Evolutionary conservation across 139 green algal species (phyloP).

Genomic region (Tetratostichococcus sp.): DNA sequence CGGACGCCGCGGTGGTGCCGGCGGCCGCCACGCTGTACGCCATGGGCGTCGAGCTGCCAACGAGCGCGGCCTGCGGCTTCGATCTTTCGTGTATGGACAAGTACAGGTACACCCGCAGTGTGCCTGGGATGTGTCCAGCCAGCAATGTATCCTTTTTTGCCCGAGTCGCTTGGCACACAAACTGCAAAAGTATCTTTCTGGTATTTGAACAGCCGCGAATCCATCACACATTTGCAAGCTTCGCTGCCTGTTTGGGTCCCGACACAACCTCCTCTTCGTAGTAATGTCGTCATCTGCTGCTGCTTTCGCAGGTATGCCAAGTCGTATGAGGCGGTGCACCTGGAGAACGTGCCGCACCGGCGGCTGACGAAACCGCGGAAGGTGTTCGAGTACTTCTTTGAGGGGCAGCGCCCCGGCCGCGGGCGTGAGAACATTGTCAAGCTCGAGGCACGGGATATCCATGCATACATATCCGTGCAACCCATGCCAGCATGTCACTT

Average conservation of each 20-base stretch:
- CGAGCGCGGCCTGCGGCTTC: constrained; percentile 40
- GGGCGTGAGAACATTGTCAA: constrained; percentile 58
- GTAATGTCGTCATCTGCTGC: too few species aligned
- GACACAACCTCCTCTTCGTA: too few species aligned
- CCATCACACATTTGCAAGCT: too few species aligned
- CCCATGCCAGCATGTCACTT: too few species aligned
- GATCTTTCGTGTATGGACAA: constrained; percentile 64
- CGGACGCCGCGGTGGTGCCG: constrained; percentile 51
- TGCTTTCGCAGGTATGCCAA: constrained; percentile 50
- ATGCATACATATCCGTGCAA: too few species aligned
- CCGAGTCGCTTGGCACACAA: too few species aligned
- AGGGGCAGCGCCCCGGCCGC: constrained; percentile 26
- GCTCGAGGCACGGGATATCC: constrained; percentile 48
- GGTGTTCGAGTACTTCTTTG: constrained; percentile 59
- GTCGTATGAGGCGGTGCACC: constrained; percentile 42
- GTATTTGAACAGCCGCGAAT: too few species aligned
- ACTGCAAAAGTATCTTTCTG: too few species aligned
- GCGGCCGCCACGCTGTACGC: constrained; percentile 60
- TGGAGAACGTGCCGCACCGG: constrained; percentile 51
- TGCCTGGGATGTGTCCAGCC: too few species aligned
- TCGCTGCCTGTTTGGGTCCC: too few species aligned
- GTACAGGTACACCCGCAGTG: constrained; percentile 42
- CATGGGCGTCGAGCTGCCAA: constrained; percentile 67
- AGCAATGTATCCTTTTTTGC: too few species aligned
- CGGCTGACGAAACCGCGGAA: constrained; percentile 57